Base-by-base conservation (phyloP, 305 asterid species). In the Plantago coronopus region DNA sequence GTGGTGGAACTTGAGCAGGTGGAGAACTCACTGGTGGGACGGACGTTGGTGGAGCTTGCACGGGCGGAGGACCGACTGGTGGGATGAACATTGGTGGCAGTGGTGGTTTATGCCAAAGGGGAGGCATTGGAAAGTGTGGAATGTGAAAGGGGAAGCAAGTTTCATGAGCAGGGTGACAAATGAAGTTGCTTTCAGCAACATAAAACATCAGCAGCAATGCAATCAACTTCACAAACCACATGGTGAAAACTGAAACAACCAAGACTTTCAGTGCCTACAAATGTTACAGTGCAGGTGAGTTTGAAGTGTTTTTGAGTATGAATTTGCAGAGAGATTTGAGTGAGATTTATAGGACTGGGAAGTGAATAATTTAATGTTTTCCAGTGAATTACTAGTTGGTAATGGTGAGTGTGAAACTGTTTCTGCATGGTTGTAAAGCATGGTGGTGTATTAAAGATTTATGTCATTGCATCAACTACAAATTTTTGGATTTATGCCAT, bases 201-300 rank as follows among this genome's bases (percentile, higher is more conserved):
- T 62, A 54, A 37, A 69, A 12, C 64, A 76, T 47, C 38, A 62
- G 5, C 4, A 62, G 16, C 18, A 48, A 57, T 31, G 44, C 56
- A 34, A 76, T 18, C 34, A 59, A 34, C 53, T 54, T 67, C 57
- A 56, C 45, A 45, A 49, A 1, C 9, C 54, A 34, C 78, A 73
- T 73, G 54, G 29, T 54, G 44, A 54, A 49, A 0, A 48, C 1
- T 2, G 20, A 5, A 48, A 20, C 20, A n/a, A 10, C 19, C 22
- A 46, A 37, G 47, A 37, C 31, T 48, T 62, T 16, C 38, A 12
- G 17, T 49, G 8, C 23, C 14, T 20, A 3, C 42, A 16, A 16
- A n/a, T n/a, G 13, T 31, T 10, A 4, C 27, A 37, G 16, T 31
- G 15, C 37, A 44, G 43, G 20, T 23, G 42, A 13, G 46, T 17